Percentiles rank a stretch among this genome's conserved stretches.
These are phyloP conservation scores for Leucocoprinus sp. DNA, from an alignment of 768 basidiomycete species.

Conservation along the genomic window DNA sequence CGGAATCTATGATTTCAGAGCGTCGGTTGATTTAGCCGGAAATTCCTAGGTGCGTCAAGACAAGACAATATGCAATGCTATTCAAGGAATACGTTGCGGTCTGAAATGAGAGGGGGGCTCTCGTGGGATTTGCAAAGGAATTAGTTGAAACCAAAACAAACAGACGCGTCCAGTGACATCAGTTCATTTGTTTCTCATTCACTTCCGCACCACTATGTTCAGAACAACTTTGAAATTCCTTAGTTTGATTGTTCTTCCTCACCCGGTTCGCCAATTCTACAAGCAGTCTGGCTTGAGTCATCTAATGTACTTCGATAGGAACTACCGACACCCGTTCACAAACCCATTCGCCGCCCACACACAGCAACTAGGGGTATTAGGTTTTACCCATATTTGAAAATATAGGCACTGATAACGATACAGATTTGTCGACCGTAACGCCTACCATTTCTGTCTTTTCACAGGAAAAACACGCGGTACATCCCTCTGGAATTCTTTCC, in stretches of 20 bases:
- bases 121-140: too few relatives aligned
- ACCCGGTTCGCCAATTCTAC: neutral
- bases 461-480: neutral
- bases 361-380: neutral
- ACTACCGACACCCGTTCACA: neutral
- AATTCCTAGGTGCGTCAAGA: too few relatives aligned
- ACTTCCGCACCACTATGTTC: conserved; percentile 4
- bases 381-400: neutral
- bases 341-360: neutral
- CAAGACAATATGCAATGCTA: too few relatives aligned
- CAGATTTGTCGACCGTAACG: neutral
- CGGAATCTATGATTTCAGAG: too few relatives aligned
- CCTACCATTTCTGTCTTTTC: neutral
- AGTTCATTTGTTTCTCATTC: neutral
- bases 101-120: too few relatives aligned
- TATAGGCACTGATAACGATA: neutral
- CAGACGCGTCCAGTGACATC: too few relatives aligned
- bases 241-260: conserved; percentile 6
- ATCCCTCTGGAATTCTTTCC: neutral
- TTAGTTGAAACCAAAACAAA: too few relatives aligned
- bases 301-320: neutral
- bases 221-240: conserved; percentile 1
- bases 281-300: too few relatives aligned
- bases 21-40: too few relatives aligned
- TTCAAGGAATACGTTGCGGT: too few relatives aligned